Base-by-base conservation (phyloP, 2,329 filamentous ascomycete species). In the Sporothrix phasma region DNA sequence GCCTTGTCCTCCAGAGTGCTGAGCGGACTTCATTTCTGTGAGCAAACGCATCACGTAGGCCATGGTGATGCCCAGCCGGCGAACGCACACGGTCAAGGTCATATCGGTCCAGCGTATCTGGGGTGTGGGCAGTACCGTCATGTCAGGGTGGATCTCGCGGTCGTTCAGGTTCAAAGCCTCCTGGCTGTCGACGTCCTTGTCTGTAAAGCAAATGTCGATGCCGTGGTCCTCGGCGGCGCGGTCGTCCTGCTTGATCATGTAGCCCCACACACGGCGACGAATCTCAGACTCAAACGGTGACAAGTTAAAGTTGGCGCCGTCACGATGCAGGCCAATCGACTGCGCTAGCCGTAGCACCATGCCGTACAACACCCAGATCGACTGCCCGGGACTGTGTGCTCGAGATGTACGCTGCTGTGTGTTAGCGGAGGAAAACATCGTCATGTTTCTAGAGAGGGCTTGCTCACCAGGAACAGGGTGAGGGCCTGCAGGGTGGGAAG, bases 111-210 rank as follows among this genome's bases (percentile, higher is more conserved):
- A 82, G 22, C 78, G 77, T 15, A 77, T 73, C 13, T 78, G 76
- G 5, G 74, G 64, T 0, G 79, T 76, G 24, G 68, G 67, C 17
- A 79, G 76, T 0, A 76, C 74, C 6, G 69, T 73, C 75, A 78
- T 79, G n/a, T 72, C 71, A 0, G 80, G 78, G 11, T 72, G 68
- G 3, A 84, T 70, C 46, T 80, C 79, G 31, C 67, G 69, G 66
- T 84, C 81, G 65, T 83, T 79, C 61, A 83, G 71, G 63, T 84
- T 84, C 6, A 80, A 72, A 6, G 81, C 80, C 73, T 81, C 76
- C 61, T 78, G 77, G 0, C 78, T 79, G 58, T 82, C 80, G 4
- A 41, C 24, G 0, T 76, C 10, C 0, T 24, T 78, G 1, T 80
- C 77, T 67, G 79, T 76, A 13, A 45, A 19, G 26, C 41, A 24